phyloP scores from a whole-genome alignment of 805 yeast species.

The Wickerhamiella nectarea region DNA sequence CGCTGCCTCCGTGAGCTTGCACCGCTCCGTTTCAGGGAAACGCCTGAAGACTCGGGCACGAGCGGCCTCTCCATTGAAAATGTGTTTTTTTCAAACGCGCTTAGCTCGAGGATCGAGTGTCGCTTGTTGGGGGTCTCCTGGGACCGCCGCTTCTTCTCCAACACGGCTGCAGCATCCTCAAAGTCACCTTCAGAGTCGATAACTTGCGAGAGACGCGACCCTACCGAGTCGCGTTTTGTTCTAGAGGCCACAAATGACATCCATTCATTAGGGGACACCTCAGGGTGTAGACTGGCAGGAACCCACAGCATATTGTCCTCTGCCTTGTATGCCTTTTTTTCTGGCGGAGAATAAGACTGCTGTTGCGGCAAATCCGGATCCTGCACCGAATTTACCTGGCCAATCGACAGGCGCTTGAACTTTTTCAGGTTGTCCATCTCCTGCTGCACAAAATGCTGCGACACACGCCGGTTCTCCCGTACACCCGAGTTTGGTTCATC shows the following conservation, averaged over 20 bases:
- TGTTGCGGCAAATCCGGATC: conserved; percentile 29
- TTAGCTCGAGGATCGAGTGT: conserved; percentile 26
- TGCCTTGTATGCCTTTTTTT: not conserved
- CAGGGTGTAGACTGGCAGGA: conserved; percentile 89
- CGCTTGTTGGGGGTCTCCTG: conserved; percentile 15
- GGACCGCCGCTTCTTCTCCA: conserved; percentile 20
- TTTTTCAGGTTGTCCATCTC: conserved; percentile 30
- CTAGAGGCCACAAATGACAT: conserved; percentile 29
- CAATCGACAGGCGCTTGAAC: conserved; percentile 30
- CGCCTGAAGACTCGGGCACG: conserved; percentile 7
- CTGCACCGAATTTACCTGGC: conserved; percentile 24
- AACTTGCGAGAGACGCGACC: conserved; percentile 26
- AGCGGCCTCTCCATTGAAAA: conserved; percentile 30
- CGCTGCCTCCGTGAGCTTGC: conserved; percentile 7
- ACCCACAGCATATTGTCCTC: conserved; percentile 61
- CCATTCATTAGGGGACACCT: conserved; percentile 79
- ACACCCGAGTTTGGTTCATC: not conserved
- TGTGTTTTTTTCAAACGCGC: conserved; percentile 53
- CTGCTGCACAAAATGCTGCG: conserved; percentile 26
- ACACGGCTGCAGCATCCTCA: conserved; percentile 24
- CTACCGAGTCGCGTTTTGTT: conserved; percentile 14
- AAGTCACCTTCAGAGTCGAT: conserved; percentile 25
- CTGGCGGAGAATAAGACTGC: not conserved
- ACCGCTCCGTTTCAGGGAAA: conserved; percentile 5
- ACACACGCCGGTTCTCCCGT: not conserved